Evolutionary conservation across 139 green algal species (phyloP).

Genomic region (Raphidocelis subcapitata): DNA sequence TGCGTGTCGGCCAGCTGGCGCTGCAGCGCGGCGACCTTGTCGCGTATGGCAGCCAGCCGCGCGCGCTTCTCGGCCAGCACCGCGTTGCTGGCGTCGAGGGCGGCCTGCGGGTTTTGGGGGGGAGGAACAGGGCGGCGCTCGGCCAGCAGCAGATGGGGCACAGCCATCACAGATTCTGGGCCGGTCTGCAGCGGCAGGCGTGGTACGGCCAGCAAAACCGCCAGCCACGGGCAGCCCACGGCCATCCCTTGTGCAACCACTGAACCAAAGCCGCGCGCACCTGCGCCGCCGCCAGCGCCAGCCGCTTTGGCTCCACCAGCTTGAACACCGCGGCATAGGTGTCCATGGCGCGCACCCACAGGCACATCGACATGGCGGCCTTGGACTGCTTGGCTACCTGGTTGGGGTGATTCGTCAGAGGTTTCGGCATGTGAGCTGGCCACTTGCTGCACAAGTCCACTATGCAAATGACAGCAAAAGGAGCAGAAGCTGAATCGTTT

Average conservation of each 20-base stretch:
- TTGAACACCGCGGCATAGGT: conserved; percentile 60
- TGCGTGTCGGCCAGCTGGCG: conserved; percentile 33
- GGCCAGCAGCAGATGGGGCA: no score
- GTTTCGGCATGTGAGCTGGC: background rate
- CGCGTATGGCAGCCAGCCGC: conserved; percentile 36
- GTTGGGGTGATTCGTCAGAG: background rate
- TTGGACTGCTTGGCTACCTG: conserved; percentile 73
- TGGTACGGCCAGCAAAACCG: no score
- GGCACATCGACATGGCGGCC: conserved; percentile 76
- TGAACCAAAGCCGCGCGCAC: background rate
- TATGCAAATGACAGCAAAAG: no score
- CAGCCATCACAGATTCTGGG: no score
- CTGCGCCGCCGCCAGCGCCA: conserved; percentile 34
- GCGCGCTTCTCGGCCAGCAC: conserved; percentile 39
- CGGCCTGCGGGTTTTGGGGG: conserved; percentile 13
- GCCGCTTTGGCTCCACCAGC: conserved; percentile 54
- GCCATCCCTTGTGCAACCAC: no score
- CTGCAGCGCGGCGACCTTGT: conserved; percentile 36
- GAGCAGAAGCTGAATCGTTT: no score
- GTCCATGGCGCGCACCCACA: conserved; percentile 86
- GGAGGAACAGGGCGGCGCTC: no score
- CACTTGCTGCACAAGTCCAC: no score
- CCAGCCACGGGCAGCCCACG: no score
- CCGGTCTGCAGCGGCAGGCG: no score
- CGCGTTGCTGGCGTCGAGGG: conserved; percentile 49